Evolutionary conservation across 2,329 filamentous ascomycete genomes (phyloP), one percentile per base, ranked within the genome.

Genomic region (Paecilomyces dactylethromorphus): DNA sequence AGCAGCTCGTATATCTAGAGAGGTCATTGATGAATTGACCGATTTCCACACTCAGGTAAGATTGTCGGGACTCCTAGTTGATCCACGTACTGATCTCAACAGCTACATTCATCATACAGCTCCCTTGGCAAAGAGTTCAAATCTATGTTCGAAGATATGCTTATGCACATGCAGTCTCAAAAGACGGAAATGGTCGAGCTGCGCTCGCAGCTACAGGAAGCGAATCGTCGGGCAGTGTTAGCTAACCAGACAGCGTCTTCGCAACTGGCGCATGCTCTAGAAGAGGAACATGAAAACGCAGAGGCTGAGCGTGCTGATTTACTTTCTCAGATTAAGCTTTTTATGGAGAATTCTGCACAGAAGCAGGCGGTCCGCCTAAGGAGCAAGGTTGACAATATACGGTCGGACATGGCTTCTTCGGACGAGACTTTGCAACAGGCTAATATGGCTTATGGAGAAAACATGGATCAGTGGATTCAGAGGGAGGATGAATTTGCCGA

Each of bases 91-190:
- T 73, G 58, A 73, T 35, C 15, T 6, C 21, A 32, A 56, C 58
- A 93, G 79, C 83, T 97, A 31, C 91, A 96, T 67, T 78, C 84
- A 12, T 97, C 93, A 0, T 97, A 96, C 72, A 89, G 87, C 64
- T 83, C 85, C 1, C 82, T 97, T 1, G 92, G 92, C 8, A 87
- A 87, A 60, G 92, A 97, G 65, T 92, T 96, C 78, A 95, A 93
- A 71, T 78, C 79, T 4, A 84, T 93, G 24, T 96, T 97, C 65
- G 91, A 96, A 63, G 87, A 90, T 12, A 81, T 97, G 55, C 81
- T 90, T 55, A 85, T 83, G 62, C 87, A 92, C 65, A 82, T 97
- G 58, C 84, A 85, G 39, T 81, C 85, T 10, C 93, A 97, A 70
- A 89, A 89, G 66, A 79, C 81, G 8, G 91, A 97, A 71, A 88